A percentile compares a stretch with the other conserved stretches of the same genome.
Evolutionary conservation across 2,329 filamentous ascomycete species (phyloP).

Genomic region (Alternaria conjuncta): DNA sequence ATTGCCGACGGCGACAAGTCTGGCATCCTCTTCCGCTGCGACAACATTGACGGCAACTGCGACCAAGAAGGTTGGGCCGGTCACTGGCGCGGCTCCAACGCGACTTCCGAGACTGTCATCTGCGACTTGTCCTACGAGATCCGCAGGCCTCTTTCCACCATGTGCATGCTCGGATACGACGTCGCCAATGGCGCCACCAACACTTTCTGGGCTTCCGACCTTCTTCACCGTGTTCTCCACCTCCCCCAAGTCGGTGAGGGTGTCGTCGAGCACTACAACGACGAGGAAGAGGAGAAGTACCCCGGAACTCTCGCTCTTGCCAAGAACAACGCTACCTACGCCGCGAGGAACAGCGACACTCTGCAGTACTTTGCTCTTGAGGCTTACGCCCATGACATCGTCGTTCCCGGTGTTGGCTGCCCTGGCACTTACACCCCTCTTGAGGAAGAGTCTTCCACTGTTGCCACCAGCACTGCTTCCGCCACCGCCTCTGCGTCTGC

Average conservation of each 20-base stretch:
- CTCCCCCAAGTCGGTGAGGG: constrained; percentile 66
- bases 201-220: constrained; percentile 70
- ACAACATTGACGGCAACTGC: constrained; percentile 72
- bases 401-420: constrained; percentile 68
- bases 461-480: constrained; percentile 10
- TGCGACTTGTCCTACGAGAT: constrained; percentile 67
- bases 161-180: constrained; percentile 69
- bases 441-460: constrained; percentile 6
- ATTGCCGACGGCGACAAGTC: constrained; percentile 65
- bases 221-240: constrained; percentile 72
- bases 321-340: constrained; percentile 55
- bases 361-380: constrained; percentile 74
- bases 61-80: constrained; percentile 61
- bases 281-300: constrained; percentile 65
- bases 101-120: constrained; percentile 71
- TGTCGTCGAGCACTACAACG: constrained; percentile 67
- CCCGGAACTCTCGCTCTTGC: constrained; percentile 62
- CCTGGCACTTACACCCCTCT: constrained; percentile 50
- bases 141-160: constrained; percentile 63
- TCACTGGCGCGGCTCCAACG: constrained; percentile 71
- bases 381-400: constrained; percentile 70
- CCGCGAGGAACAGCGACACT: constrained; percentile 65
- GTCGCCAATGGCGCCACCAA: constrained; percentile 64
- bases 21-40: constrained; percentile 69
- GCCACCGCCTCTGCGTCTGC: constrained; percentile 3